These are phyloP conservation scores for Brettanomyces bruxellensis DNA, from an alignment of 805 yeast genomes.

Conservation along the genomic window DNA sequence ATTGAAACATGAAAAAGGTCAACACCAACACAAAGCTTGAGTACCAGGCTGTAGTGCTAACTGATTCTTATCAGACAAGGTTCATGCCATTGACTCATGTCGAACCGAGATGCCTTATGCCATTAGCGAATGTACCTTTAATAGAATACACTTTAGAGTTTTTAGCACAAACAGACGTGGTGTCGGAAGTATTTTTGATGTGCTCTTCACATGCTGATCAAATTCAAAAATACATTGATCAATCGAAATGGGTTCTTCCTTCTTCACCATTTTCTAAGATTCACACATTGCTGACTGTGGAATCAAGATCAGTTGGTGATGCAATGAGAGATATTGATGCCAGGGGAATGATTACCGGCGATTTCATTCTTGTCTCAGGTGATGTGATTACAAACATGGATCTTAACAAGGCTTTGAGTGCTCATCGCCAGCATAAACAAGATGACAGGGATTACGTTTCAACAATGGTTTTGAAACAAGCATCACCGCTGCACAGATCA, in stretches of 20 bases:
- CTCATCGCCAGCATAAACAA: slow-evolving; percentile 63
- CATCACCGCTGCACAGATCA: slow-evolving; percentile 76
- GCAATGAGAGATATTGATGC: slow-evolving; percentile 94
- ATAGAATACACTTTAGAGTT: slow-evolving; percentile 93
- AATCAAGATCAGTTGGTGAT: slow-evolving; percentile 90
- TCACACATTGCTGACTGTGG: slow-evolving; percentile 72
- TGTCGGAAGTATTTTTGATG: slow-evolving; percentile 80
- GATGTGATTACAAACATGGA: slow-evolving; percentile 93
- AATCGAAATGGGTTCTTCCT: slow-evolving; percentile 57
- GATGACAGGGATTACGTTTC: slow-evolving; percentile 85
- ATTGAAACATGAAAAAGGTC: not conserved
- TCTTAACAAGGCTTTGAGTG: slow-evolving; percentile 59
- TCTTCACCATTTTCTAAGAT: slow-evolving; percentile 76
- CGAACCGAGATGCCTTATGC: slow-evolving; percentile 84
- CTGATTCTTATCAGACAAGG: slow-evolving; percentile 87
- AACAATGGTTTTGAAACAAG: slow-evolving; percentile 87
- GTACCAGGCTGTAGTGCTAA: slow-evolving; percentile 88
- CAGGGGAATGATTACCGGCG: slow-evolving; percentile 82
- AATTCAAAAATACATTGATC: slow-evolving; percentile 71
- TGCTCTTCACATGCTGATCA: slow-evolving; percentile 89
- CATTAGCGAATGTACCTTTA: slow-evolving; percentile 87
- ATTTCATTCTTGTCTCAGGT: slow-evolving; percentile 83
- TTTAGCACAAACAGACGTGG: slow-evolving; percentile 74
- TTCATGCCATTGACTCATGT: slow-evolving; percentile 87
- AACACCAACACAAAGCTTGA: slow-evolving; percentile 50